Percentiles rank a stretch among this genome's conserved stretches.
phyloP scores from a whole-genome alignment of 2,329 filamentous ascomycete genomes.

The Aspergillus versicolor region DNA sequence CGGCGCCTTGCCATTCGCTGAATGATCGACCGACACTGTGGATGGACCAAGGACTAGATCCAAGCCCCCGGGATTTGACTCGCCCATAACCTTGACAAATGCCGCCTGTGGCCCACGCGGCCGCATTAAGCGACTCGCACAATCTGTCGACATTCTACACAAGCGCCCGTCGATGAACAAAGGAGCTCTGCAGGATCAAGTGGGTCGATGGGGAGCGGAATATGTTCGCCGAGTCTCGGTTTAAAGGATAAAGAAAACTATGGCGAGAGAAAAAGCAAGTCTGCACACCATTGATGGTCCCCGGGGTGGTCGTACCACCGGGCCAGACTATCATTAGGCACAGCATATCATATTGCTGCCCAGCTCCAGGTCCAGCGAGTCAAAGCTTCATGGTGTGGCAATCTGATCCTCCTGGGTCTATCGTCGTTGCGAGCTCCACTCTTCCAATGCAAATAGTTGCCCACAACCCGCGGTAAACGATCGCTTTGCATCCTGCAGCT shows the following conservation, averaged over 20 bases:
- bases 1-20: background rate
- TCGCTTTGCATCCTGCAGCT: constrained; percentile 14
- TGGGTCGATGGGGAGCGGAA: background rate
- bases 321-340: background rate
- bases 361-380: background rate
- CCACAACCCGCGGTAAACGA: background rate
- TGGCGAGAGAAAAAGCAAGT: constrained; percentile 1
- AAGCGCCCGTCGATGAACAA: background rate
- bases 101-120: background rate
- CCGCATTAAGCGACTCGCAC: background rate
- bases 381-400: constrained; percentile 2
- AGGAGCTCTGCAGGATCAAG: background rate
- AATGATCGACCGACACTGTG: background rate
- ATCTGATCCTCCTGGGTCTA: background rate
- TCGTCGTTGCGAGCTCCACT: background rate
- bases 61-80: background rate
- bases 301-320: background rate
- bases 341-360: too few species aligned
- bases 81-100: background rate
- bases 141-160: background rate
- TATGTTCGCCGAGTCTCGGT: background rate
- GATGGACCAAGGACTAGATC: background rate
- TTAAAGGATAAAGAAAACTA: background rate
- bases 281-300: background rate
- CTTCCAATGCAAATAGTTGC: background rate